Evolutionary conservation across 805 yeast genomes (phyloP).

Genomic region (Wickerhamiella nectarea): DNA sequence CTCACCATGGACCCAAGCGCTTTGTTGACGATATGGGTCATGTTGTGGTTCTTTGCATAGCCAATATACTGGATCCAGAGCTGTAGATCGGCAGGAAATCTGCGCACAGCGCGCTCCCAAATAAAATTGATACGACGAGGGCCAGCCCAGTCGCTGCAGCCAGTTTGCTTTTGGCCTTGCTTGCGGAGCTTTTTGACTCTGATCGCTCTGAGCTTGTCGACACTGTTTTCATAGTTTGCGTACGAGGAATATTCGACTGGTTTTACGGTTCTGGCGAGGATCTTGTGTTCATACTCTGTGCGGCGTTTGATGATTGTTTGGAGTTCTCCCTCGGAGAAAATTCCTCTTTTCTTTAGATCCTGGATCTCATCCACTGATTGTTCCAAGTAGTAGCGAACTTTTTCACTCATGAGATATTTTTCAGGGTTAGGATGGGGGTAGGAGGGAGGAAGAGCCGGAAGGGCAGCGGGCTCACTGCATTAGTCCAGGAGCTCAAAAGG

Average conservation of each 20-base stretch:
- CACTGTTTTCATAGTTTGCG: slow-evolving; percentile 62
- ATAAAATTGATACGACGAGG: slow-evolving; percentile 67
- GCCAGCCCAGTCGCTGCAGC: slow-evolving; percentile 77
- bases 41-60: slow-evolving; percentile 30
- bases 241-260: slow-evolving; percentile 67
- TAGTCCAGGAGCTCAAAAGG: not conserved
- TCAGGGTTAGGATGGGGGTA: slow-evolving; percentile 1
- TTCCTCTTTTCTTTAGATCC: slow-evolving; percentile 66
- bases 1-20: slow-evolving; percentile 67
- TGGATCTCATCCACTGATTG: slow-evolving; percentile 83
- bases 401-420: slow-evolving; percentile 33
- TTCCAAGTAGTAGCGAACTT: slow-evolving; percentile 43
- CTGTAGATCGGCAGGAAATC: slow-evolving; percentile 61
- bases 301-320: slow-evolving; percentile 78
- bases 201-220: slow-evolving; percentile 65
- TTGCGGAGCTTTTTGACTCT: slow-evolving; percentile 46
- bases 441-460: not conserved
- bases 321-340: slow-evolving; percentile 73
- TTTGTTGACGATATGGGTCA: slow-evolving; percentile 29
- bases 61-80: slow-evolving; percentile 69
- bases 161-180: slow-evolving; percentile 19
- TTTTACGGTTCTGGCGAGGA: slow-evolving; percentile 69
- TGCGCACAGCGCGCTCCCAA: slow-evolving; percentile 66
- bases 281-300: slow-evolving; percentile 88
- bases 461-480: no score